These are phyloP conservation scores for Cladophialophora carrionii DNA, from an alignment of 2,329 filamentous ascomycete genomes.

Conservation along the genomic window DNA sequence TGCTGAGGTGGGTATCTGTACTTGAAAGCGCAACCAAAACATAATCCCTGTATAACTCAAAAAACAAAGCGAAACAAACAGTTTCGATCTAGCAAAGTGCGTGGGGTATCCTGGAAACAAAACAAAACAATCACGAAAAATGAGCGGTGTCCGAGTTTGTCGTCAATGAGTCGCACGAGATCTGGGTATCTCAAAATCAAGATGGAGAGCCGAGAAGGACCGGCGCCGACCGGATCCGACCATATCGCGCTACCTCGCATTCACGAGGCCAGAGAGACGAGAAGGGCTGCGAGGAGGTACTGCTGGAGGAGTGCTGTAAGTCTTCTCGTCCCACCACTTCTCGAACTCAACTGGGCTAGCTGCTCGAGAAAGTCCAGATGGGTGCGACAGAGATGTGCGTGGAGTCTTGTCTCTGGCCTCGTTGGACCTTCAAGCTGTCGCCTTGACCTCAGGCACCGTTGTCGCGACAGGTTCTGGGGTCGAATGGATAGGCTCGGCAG, in stretches of 20 bases:
- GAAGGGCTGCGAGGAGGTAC: slow-evolving; percentile 38
- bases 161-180: slow-evolving; percentile 28
- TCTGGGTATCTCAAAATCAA: slow-evolving; percentile 24
- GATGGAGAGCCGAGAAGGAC: slow-evolving; percentile 12
- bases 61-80: slow-evolving; percentile 25
- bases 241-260: slow-evolving; percentile 34
- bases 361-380: slow-evolving; percentile 36
- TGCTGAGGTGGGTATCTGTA: slow-evolving; percentile 37
- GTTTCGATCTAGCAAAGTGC: slow-evolving; percentile 34
- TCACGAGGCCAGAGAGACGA: slow-evolving; percentile 40
- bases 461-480: slow-evolving; percentile 27
- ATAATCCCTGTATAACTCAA: slow-evolving; percentile 25
- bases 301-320: slow-evolving; percentile 30
- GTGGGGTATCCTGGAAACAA: slow-evolving; percentile 34
- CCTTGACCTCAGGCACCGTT: slow-evolving; percentile 37
- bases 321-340: slow-evolving; percentile 41
- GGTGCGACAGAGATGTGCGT: slow-evolving; percentile 38
- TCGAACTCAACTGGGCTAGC: slow-evolving; percentile 40
- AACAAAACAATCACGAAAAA: slow-evolving; percentile 32
- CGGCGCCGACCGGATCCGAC: slow-evolving; percentile 17
- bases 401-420: slow-evolving; percentile 39
- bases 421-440: slow-evolving; percentile 40
- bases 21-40: slow-evolving; percentile 27
- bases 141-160: slow-evolving; percentile 37
- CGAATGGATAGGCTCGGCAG: slow-evolving; percentile 26